Percentiles rank a stretch among this genome's conserved stretches.
These are phyloP conservation scores for Leptographium procerum DNA, from an alignment of 2,329 filamentous ascomycete species.

Conservation along the genomic window DNA sequence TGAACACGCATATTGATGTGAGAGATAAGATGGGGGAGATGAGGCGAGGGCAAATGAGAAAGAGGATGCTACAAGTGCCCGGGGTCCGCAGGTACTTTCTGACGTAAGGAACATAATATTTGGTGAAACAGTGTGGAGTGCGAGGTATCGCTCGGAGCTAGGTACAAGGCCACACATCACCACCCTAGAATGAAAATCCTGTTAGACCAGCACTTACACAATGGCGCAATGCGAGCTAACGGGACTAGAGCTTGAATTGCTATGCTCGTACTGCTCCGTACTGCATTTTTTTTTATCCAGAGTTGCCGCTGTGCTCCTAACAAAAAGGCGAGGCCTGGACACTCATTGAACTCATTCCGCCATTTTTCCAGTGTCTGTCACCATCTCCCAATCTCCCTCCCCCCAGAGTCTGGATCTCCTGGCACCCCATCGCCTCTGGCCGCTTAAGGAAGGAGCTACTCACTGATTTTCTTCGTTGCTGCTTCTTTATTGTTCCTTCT, in stretches of 20 bases:
- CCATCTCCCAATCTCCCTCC: not conserved
- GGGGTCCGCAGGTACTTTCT: not conserved
- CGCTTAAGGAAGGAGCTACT: not conserved
- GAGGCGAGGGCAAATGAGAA: not conserved
- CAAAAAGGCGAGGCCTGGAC: not conserved
- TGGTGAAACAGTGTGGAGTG: not conserved
- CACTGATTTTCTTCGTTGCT: not conserved
- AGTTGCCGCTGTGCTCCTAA: not conserved
- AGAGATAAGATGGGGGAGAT: not conserved
- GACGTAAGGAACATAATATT: not conserved
- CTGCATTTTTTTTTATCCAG: not conserved
- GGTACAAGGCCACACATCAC: not conserved
- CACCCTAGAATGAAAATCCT: not conserved
- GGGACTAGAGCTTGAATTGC: not conserved
- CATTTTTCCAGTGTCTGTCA: conserved; percentile 12
- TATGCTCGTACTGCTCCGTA: no score
- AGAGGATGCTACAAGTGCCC: not conserved
- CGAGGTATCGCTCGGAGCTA: not conserved
- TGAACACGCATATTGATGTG: no score
- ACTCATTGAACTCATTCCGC: no score
- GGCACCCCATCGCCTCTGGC: not conserved
- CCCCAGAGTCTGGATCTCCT: not conserved
- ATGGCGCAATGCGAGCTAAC: conserved; percentile 15
- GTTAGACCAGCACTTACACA: conserved; percentile 4
- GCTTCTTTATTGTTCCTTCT: not conserved